Conservation (phyloP, 2,329 filamentous ascomycete species). For the Colletotrichum brevisporum region DNA sequence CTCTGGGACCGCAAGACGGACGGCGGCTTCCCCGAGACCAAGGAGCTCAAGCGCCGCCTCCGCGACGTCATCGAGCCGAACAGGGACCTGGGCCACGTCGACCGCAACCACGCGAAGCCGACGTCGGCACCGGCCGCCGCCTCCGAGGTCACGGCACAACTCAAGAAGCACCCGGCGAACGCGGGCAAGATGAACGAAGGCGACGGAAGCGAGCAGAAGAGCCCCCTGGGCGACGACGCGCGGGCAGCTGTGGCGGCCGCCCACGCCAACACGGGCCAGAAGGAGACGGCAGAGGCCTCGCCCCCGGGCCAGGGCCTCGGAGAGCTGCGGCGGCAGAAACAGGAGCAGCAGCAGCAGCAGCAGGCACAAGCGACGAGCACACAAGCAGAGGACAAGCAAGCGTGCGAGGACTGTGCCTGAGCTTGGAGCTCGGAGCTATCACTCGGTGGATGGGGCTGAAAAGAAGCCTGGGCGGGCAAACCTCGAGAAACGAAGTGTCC, state of each 20-base stretch:
- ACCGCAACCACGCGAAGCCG: constrained; percentile 61
- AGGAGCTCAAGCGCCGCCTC: constrained; percentile 88
- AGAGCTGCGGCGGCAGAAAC: background rate
- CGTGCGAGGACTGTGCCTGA: constrained; percentile 39
- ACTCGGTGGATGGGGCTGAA: background rate
- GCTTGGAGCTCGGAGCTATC: background rate
- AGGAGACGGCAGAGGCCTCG: constrained; percentile 23
- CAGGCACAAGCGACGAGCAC: background rate
- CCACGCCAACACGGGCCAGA: constrained; percentile 39
- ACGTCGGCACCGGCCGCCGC: constrained; percentile 21
- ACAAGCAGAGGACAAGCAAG: constrained; percentile 12
- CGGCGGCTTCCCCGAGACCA: constrained; percentile 94
- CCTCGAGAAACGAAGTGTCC: background rate
- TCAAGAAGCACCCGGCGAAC: constrained; percentile 32
- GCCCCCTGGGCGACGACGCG: constrained; percentile 26
- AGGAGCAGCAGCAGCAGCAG: constrained; percentile 7
- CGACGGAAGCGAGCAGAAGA: background rate
- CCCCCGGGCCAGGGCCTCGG: constrained; percentile 7
- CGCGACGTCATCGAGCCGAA: constrained; percentile 86
- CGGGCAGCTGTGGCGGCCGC: constrained; percentile 31
- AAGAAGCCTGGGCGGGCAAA: background rate
- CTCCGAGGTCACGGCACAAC: constrained; percentile 23
- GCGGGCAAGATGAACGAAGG: constrained; percentile 6
- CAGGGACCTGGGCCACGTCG: constrained; percentile 86
- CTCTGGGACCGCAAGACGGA: constrained; percentile 92